phyloP scores from a whole-genome alignment of 495 filamentous ascomycete genomes.

The Aspergillus conjunctus region DNA sequence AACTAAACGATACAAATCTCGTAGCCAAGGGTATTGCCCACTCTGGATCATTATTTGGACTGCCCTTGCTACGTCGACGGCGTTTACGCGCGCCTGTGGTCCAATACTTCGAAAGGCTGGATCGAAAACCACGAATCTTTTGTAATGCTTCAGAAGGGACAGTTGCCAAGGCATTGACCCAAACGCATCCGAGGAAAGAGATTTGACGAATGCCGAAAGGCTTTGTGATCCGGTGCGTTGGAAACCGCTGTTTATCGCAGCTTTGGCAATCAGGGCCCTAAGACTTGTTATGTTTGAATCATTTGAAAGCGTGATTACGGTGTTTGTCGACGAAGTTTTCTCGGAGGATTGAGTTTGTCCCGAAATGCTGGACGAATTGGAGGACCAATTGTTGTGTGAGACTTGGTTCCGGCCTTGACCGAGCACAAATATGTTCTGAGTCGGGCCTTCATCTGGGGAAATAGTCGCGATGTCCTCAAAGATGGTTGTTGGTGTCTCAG shows the following conservation, averaged over 20 bases:
- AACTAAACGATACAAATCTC: conserved; percentile 79
- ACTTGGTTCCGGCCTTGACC: conserved; percentile 54
- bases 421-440: conserved; percentile 84
- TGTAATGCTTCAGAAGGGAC: conserved; percentile 72
- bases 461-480: conserved; percentile 81
- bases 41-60: conserved; percentile 71
- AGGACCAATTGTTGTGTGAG: conserved; percentile 66
- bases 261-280: conserved; percentile 75
- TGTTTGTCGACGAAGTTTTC: conserved; percentile 73
- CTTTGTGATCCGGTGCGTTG: conserved; percentile 45
- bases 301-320: conserved; percentile 63
- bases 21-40: conserved; percentile 71
- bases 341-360: conserved; percentile 71
- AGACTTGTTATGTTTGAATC: conserved; percentile 74
- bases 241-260: conserved; percentile 79
- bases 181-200: conserved; percentile 75
- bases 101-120: conserved; percentile 61
- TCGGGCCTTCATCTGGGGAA: conserved; percentile 73
- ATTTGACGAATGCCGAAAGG: conserved; percentile 71
- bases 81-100: conserved; percentile 60
- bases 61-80: conserved; percentile 72
- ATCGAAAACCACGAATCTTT: conserved; percentile 71
- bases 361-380: conserved; percentile 69
- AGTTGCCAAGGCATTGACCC: conserved; percentile 70
- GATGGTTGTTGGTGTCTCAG: conserved; percentile 89